Evolutionary conservation across 495 filamentous ascomycete species (phyloP), one percentile per base, ranked within the genome.

Genomic region (Beverwykella pulmonaria): DNA sequence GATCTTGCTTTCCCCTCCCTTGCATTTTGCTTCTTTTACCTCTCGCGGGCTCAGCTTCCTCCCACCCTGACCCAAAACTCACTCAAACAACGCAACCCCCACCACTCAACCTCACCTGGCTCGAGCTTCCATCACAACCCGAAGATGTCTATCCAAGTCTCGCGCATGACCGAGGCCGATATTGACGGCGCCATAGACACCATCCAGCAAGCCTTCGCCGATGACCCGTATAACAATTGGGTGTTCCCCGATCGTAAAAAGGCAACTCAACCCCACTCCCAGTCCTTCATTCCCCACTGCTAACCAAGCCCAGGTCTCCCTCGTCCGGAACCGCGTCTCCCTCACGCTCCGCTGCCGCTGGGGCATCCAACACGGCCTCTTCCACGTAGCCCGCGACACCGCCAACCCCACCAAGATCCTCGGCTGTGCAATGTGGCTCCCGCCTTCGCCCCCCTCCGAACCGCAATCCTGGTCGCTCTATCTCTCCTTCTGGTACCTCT

Each of bases 211-310:
- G 85, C 86, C 19, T 90, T 90, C 75, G 79, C 80, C 9, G 80
- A 87, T 22, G 88, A 90, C 69, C 87, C 87, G 17, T 89, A 87
- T 69, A 87, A 85, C 73, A 76, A 78, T 12, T 89, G 86, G 86
- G 75, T 84, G 12, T 88, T 84, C 71, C 78, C 79, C 48, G 80
- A 83, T 74, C 75, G 76, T 65, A 74, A 75, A 63, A 84, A 83
- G 74, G 85, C 82, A 39, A 4, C 23, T 26, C 44, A 26, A 39
- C 9, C 23, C 32, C 44, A 26, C n/a, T 30, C 23, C 53, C 55
- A 20, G 53, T 26, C 22, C 50, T 22, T 22, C 53, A 49, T 27
- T 26, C 62, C n/a, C 20, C 32, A 2, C 46, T 23, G 47, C 66
- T 71, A 65, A 74, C 71, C 56, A 56, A 41, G 9, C 54, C 65